Conservation (phyloP, 148 eudicot genomes). For the Vaccinium macrocarpon region DNA sequence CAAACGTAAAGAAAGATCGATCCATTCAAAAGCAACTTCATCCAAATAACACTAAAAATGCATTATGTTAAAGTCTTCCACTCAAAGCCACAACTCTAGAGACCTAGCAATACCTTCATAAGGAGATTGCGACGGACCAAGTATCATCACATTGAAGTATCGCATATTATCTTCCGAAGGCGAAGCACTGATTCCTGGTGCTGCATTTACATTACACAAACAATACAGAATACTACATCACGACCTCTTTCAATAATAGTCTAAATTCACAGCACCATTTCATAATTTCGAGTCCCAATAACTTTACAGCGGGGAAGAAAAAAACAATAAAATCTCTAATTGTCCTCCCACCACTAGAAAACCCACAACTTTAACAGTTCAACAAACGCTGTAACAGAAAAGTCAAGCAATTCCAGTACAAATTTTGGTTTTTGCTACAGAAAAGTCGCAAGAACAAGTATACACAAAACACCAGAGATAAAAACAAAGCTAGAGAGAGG, state of each 20-base stretch:
- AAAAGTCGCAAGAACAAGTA: background rate
- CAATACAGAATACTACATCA: background rate
- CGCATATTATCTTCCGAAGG: conserved; percentile 95
- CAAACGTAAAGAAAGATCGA: background rate
- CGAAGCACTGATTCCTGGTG: conserved; percentile 92
- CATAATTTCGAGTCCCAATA: background rate
- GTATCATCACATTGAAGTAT: conserved; percentile 85
- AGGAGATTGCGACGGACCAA: conserved; percentile 90
- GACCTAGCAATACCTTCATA: conserved; percentile 59
- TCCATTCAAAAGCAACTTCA: background rate
- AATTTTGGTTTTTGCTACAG: background rate
- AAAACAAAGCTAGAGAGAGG: background rate
- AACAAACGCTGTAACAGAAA: background rate
- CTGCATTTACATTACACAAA: conserved; percentile 39
- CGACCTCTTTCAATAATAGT: too few species aligned
- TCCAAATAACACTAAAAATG: background rate
- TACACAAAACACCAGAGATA: background rate
- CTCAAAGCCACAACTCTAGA: background rate
- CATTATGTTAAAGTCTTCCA: background rate
- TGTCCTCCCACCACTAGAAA: background rate
- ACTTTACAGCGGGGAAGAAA: background rate
- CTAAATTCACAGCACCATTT: background rate
- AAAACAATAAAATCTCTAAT: background rate
- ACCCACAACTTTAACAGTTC: background rate
- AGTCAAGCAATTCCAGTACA: background rate